A percentile compares a stretch with the other conserved stretches of the same genome.
Evolutionary conservation across 768 basidiomycete genomes (phyloP).

Genomic region (Gelatoporia subvermispora): DNA sequence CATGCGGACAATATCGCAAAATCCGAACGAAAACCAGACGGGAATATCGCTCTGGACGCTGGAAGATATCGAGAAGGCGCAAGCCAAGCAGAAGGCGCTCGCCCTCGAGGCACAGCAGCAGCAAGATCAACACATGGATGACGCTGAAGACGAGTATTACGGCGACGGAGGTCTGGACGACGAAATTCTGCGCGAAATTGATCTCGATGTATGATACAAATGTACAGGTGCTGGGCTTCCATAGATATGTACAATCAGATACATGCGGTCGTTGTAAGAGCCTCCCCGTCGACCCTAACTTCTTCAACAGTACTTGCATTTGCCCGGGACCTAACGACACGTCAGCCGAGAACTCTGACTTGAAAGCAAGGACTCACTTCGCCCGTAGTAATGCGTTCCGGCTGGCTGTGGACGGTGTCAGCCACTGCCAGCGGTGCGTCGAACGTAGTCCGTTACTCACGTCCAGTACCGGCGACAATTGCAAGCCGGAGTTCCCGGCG

Average conservation of each 20-base stretch:
- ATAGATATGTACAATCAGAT: constrained; percentile 1
- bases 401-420: constrained; percentile 30
- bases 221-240: background rate
- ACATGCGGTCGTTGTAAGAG: background rate
- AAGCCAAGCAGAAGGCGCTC: constrained; percentile 72
- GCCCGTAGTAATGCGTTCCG: constrained; percentile 42
- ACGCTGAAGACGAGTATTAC: constrained; percentile 53
- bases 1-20: constrained; percentile 98
- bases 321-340: constrained; percentile 7
- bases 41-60: constrained; percentile 94
- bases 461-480: constrained; percentile 56
- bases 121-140: constrained; percentile 21
- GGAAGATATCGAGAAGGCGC: constrained; percentile 84
- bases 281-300: background rate
- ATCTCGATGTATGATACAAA: constrained; percentile 20
- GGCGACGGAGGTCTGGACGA: constrained; percentile 30
- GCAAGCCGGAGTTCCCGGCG: constrained; percentile 16
- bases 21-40: constrained; percentile 92
- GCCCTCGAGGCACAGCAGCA: constrained; percentile 45
- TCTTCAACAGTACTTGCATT: constrained; percentile 11
- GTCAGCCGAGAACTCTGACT: constrained; percentile 2
- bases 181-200: constrained; percentile 22
- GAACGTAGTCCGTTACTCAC: constrained; percentile 28
- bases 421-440: background rate
- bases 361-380: constrained; percentile 33